Evolutionary conservation across 169 alveolate species (phyloP).

Genomic region (Plasmodium falciparum): DNA sequence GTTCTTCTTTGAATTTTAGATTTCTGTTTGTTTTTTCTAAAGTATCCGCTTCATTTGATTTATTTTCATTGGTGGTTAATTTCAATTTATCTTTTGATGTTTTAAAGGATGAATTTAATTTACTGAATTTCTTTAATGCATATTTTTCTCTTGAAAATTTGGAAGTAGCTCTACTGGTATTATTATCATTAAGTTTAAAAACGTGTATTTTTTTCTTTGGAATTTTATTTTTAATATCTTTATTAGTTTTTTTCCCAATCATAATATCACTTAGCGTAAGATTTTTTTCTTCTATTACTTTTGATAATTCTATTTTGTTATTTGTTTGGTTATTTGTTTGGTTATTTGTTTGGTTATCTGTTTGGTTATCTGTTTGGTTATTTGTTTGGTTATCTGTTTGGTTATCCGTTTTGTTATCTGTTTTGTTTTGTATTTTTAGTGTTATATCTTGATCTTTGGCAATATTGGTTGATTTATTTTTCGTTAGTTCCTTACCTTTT

Average conservation of each 20-base stretch:
- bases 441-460: not conserved
- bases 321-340: too few species aligned
- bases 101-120: constrained; percentile 7
- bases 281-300: constrained; percentile 6
- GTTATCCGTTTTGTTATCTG: not conserved
- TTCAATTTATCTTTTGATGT: constrained; percentile 18
- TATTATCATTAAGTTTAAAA: constrained; percentile 2
- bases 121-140: constrained; percentile 14
- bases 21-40: constrained; percentile 35
- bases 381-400: too few species aligned
- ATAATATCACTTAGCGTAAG: too few species aligned
- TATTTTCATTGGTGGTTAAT: constrained; percentile 16
- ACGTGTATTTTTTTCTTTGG: constrained; percentile 37
- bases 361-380: too few species aligned
- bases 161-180: not conserved
- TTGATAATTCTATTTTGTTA: not conserved
- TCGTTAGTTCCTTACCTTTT: too few species aligned
- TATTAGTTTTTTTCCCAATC: not conserved
- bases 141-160: constrained; percentile 41
- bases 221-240: not conserved
- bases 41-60: constrained; percentile 6
- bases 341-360: too few species aligned
- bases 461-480: not conserved
- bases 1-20: constrained; percentile 43
- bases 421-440: not conserved